Evolutionary conservation across 2,329 filamentous ascomycete species (phyloP), one percentile per base, ranked within the genome.

Genomic region (Ascochyta pisi): DNA sequence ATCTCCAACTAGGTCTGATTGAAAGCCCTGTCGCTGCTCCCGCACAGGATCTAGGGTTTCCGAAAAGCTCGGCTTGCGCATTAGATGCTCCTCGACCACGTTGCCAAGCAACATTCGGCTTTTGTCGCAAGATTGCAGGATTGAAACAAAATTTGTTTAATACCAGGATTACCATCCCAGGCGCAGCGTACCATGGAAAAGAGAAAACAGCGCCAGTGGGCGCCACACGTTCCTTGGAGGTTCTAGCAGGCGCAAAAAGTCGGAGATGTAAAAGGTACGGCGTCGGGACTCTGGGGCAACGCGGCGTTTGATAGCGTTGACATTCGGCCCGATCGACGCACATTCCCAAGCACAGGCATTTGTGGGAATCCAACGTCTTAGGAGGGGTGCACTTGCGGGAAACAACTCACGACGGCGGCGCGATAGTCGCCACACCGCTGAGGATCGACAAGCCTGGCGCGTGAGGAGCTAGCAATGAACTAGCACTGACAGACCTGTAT

Each of bases 361-460:
- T 46, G 53, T 22, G 47, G 42, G 37, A 51, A 51, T 51, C 47
- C 19, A 19, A 42, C 37, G 13, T 10, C 8, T 35, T 24, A 34
- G 24, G 38, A 51, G 47, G 42, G 53, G 42, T 47, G 39, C 47
- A 27, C 42, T 56, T 42, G 53, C 53, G 42, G 47, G 47, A 56
- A 51, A 56, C 47, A 43, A 26, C 46, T 39, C 16, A 31, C 19
- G 13, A 47, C 8, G n/a, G 27, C 19, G 43, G 49, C 49, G 54
- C 54, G 54, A 57, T 57, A 57, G 43, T 57, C 54, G 54, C 54
- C 54, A 57, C 54, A 57, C 54, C 54, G 54, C 54, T 52, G 43
- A 12, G 43, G 48, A 57, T 57, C 48, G 54, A 52, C 43, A 49
- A 31, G 12, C 13, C 24, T 40, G 19, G 24, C 53, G 50, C 53